Conservation (phyloP, 768 basidiomycete genomes). For the Flagelloscypha sp. region DNA sequence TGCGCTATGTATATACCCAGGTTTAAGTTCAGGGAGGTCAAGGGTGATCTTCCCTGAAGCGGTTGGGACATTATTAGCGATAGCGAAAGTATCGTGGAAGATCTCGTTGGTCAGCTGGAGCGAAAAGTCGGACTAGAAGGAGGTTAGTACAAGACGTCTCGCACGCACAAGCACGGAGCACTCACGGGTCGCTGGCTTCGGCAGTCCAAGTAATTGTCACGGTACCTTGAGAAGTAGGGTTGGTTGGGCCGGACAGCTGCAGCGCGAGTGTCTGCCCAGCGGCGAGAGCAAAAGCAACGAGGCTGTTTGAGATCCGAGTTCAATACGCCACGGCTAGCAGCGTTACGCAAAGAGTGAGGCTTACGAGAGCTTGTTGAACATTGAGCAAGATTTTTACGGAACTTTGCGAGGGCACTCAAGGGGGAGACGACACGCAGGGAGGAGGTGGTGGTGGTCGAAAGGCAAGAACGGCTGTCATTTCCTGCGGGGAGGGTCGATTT, state of each 20-base stretch:
- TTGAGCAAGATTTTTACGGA: no score
- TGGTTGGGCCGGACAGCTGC: constrained; percentile 28
- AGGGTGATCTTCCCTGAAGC: constrained; percentile 25
- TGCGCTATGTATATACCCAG: constrained; percentile 28
- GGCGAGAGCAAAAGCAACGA: constrained; percentile 38
- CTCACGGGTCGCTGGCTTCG: constrained; percentile 34
- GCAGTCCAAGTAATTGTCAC: constrained; percentile 43
- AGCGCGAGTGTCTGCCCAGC: constrained; percentile 43
- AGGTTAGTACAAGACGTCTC: not conserved
- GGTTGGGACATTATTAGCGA: constrained; percentile 47
- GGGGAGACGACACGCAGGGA: no score
- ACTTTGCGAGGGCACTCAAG: no score
- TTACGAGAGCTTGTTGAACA: no score
- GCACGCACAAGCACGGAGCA: constrained; percentile 7
- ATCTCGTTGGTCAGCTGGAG: constrained; percentile 37
- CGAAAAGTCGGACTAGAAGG: constrained; percentile 25
- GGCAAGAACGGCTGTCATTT: no score
- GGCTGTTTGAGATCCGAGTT: no score
- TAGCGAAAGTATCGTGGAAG: constrained; percentile 48
- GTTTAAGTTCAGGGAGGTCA: constrained; percentile 38
- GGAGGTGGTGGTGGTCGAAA: no score
- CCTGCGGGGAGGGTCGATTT: no score
- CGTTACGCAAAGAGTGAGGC: no score
- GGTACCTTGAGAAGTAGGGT: constrained; percentile 21
- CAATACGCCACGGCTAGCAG: no score